Percentiles rank a stretch among this genome's conserved stretches.
Conservation (phyloP, 2,329 filamentous ascomycete genomes). For the Arachnomyces sp. region DNA sequence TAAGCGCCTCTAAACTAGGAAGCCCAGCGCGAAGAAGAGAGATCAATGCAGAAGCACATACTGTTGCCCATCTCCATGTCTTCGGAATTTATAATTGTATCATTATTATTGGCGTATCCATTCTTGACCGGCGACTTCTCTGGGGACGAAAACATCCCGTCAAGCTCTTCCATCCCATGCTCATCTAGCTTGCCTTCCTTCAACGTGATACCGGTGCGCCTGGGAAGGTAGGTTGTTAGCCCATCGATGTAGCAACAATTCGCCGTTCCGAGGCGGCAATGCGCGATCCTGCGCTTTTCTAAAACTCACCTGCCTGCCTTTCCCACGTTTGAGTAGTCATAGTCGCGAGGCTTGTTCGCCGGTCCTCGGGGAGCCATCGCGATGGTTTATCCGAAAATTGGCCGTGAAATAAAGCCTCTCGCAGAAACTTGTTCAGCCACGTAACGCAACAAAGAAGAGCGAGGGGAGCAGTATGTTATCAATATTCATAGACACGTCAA, state of each 20-base stretch:
- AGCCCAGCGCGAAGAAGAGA: too few relatives aligned
- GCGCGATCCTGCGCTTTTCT: not conserved
- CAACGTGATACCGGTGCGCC: slow-evolving; percentile 82
- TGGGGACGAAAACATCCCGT: slow-evolving; percentile 83
- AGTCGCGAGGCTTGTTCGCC: slow-evolving; percentile 34
- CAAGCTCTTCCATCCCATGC: slow-evolving; percentile 82
- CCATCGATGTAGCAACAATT: slow-evolving; percentile 21
- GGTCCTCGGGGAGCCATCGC: slow-evolving; percentile 33
- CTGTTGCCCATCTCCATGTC: slow-evolving; percentile 59
- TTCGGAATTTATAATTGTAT: slow-evolving; percentile 47
- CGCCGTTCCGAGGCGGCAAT: not conserved
- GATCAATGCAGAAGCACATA: slow-evolving; percentile 30
- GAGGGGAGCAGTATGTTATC: slow-evolving; percentile 7
- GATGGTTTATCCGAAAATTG: slow-evolving; percentile 12
- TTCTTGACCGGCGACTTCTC: slow-evolving; percentile 48
- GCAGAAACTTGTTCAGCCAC: not conserved
- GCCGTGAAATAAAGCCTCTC: not conserved
- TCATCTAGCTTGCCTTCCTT: slow-evolving; percentile 80
- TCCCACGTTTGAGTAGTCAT: slow-evolving; percentile 42
- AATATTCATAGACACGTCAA: slow-evolving; percentile 8
- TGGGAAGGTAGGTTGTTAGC: slow-evolving; percentile 30
- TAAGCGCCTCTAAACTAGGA: too few relatives aligned
- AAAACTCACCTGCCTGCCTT: slow-evolving; percentile 38
- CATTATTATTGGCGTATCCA: slow-evolving; percentile 27
- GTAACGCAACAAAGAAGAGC: slow-evolving; percentile 1